A percentile compares a stretch with the other conserved stretches of the same genome.
Conservation (phyloP, 2,329 filamentous ascomycete species). For the Venturia oleaginea region DNA sequence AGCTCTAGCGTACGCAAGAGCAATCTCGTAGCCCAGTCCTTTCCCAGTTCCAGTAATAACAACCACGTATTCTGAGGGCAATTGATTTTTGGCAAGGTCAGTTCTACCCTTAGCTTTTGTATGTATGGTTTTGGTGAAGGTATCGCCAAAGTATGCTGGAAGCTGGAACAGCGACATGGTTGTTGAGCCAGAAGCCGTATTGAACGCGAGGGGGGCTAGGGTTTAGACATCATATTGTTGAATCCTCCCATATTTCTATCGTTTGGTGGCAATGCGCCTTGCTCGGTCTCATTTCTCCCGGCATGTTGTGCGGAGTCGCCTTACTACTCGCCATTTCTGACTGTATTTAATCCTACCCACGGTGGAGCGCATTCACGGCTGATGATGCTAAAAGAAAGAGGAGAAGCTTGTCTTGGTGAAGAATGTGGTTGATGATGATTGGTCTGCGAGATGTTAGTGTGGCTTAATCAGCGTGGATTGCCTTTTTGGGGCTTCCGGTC, state of each 20-base stretch:
- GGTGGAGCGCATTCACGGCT: neutral
- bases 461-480: too few relatives aligned
- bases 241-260: neutral
- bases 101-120: constrained; percentile 14
- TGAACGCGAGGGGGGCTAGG: neutral
- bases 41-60: constrained; percentile 26
- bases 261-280: neutral
- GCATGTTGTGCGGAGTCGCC: neutral
- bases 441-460: too few relatives aligned
- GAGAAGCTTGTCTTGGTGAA: neutral
- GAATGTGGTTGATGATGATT: neutral
- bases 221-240: neutral
- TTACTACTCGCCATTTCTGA: neutral
- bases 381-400: neutral
- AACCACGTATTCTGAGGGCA: constrained; percentile 20
- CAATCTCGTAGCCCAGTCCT: constrained; percentile 25
- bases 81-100: constrained; percentile 17
- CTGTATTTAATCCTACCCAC: neutral
- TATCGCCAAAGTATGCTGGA: constrained; percentile 10
- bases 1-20: constrained; percentile 23
- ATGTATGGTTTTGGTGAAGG: constrained; percentile 14
- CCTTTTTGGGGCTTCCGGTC: too few relatives aligned
- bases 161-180: neutral
- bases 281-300: neutral
- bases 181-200: neutral